Percentiles rank a stretch among this genome's conserved stretches.
Conservation (phyloP, 169 alveolate species). For the Plasmodium ovale region DNA sequence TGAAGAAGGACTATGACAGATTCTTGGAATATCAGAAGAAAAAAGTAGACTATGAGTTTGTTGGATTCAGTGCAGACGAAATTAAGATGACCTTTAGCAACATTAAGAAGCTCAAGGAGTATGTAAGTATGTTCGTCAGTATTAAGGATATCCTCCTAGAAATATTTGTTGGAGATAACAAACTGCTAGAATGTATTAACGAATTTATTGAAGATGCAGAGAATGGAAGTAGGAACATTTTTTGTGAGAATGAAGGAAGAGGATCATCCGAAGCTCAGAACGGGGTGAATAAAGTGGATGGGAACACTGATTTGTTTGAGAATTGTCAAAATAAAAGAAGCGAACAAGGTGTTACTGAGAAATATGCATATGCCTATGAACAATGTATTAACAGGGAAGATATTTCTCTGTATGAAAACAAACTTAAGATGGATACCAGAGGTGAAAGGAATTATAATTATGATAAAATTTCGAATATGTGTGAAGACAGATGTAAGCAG, state of each 20-base stretch:
- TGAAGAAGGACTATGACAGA: slow-evolving; percentile 58
- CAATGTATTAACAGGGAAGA: neutral
- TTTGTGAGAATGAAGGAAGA: neutral
- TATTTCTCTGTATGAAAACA: neutral
- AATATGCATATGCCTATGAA: neutral
- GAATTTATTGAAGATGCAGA: slow-evolving; percentile 52
- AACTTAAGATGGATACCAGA: too few relatives aligned
- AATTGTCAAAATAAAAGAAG: neutral
- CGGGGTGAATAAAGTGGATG: neutral
- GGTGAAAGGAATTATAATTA: neutral
- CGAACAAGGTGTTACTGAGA: neutral
- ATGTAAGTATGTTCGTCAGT: slow-evolving; percentile 73
- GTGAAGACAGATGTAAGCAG: neutral
- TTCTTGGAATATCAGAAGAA: slow-evolving; percentile 55
- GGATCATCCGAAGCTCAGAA: neutral
- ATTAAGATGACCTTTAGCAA: slow-evolving; percentile 64
- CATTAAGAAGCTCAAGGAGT: slow-evolving; percentile 66
- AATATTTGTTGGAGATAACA: slow-evolving; percentile 69
- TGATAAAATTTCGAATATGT: neutral
- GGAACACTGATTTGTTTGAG: neutral
- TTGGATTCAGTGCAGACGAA: slow-evolving; percentile 68
- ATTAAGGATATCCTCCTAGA: slow-evolving; percentile 72
- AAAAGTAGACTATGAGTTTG: slow-evolving; percentile 69
- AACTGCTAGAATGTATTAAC: slow-evolving; percentile 56
- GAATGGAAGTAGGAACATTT: neutral